Evolutionary conservation across 2,329 filamentous ascomycete genomes (phyloP).

Genomic region (Sodiomyces alkalinus): DNA sequence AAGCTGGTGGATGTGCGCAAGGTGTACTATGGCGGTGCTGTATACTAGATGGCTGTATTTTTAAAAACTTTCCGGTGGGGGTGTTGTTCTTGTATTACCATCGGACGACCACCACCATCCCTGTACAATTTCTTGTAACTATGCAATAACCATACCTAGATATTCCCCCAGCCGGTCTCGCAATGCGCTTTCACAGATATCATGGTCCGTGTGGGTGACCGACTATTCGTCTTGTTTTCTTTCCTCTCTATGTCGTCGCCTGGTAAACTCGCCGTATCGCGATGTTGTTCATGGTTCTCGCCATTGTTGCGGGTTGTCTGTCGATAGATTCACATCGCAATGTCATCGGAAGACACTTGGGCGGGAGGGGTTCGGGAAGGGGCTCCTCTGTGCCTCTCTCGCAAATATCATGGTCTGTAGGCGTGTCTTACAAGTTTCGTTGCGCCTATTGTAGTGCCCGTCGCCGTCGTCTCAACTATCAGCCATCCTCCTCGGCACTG

Average conservation of each 20-base stretch:
- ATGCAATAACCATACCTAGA: slow-evolving; percentile 6
- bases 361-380: too few relatives aligned
- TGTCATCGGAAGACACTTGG: too few relatives aligned
- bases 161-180: too few relatives aligned
- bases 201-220: too few relatives aligned
- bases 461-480: background rate
- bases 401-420: slow-evolving; percentile 1
- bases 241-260: too few relatives aligned
- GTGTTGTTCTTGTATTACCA: slow-evolving; percentile 2
- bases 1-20: slow-evolving; percentile 94
- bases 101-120: slow-evolving; percentile 1
- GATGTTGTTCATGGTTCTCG: too few relatives aligned
- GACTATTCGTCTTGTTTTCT: too few relatives aligned
- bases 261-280: too few relatives aligned
- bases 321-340: too few relatives aligned
- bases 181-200: background rate
- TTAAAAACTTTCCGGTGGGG: too few relatives aligned
- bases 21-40: slow-evolving; percentile 83
- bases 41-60: slow-evolving; percentile 29
- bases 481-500: slow-evolving; percentile 12
- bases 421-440: background rate
- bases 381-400: slow-evolving; percentile 2
- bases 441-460: background rate
- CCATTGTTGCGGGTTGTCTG: too few relatives aligned
- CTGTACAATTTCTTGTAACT: slow-evolving; percentile 3